A percentile compares a stretch with the other conserved stretches of the same genome.
Conservation (phyloP, 164 flowering plant species). For the Stephania cephalantha region DNA sequence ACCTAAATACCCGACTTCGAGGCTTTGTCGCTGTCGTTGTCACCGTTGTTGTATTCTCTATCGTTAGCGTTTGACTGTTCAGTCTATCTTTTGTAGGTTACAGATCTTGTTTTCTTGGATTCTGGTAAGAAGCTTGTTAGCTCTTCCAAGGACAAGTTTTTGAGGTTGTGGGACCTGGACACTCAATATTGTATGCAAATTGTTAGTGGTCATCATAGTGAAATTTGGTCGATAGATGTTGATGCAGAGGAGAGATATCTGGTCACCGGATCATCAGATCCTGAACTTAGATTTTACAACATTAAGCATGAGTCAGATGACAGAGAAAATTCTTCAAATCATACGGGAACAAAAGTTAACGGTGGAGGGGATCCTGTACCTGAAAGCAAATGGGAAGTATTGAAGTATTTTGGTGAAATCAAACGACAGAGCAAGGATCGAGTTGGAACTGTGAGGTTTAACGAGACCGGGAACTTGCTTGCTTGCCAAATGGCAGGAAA, state of each 20-base stretch:
- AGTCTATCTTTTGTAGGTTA: slow-evolving; percentile 48
- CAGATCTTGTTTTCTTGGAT: slow-evolving; percentile 86
- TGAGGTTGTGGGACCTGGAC: slow-evolving; percentile 97
- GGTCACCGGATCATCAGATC: slow-evolving; percentile 85
- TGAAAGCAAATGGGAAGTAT: slow-evolving; percentile 61
- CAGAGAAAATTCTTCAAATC: slow-evolving; percentile 15
- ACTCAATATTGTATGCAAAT: slow-evolving; percentile 93
- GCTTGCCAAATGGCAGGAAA: slow-evolving; percentile 97
- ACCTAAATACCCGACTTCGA: too few relatives aligned
- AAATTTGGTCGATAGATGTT: slow-evolving; percentile 89
- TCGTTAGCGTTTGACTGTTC: neutral
- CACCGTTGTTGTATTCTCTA: neutral
- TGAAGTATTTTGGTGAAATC: slow-evolving; percentile 78
- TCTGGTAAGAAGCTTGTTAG: slow-evolving; percentile 79
- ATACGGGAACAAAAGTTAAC: slow-evolving; percentile 21
- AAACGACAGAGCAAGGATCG: slow-evolving; percentile 78
- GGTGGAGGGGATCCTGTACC: slow-evolving; percentile 22
- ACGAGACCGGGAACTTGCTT: slow-evolving; percentile 68
- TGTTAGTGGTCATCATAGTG: slow-evolving; percentile 91
- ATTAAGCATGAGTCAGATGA: slow-evolving; percentile 42
- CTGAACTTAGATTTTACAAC: slow-evolving; percentile 67
- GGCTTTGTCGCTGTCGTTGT: too few relatives aligned
- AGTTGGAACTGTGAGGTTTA: slow-evolving; percentile 78
- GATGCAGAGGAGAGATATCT: slow-evolving; percentile 72
- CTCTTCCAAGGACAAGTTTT: slow-evolving; percentile 89